These are phyloP conservation scores for Nakaseomyces uthaithaninus DNA, from an alignment of 1,139 yeast genomes.

Conservation along the genomic window DNA sequence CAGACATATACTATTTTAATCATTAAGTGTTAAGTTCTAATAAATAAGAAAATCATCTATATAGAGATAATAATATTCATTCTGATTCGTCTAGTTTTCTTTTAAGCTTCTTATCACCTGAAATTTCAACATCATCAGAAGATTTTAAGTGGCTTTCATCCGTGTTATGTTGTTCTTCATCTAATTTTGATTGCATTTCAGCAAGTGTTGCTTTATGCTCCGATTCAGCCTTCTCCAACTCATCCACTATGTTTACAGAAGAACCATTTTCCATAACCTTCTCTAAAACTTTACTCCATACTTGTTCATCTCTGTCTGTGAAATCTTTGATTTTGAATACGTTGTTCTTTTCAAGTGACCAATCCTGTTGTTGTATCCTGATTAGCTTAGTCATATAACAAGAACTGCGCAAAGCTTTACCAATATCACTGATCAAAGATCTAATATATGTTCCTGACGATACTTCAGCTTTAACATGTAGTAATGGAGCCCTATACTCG, in stretches of 20 bases:
- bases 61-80: constrained; percentile 4
- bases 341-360: constrained; percentile 61
- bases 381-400: constrained; percentile 85
- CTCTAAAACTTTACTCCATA: constrained; percentile 62
- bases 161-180: not conserved
- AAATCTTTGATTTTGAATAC: constrained; percentile 65
- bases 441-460: constrained; percentile 95
- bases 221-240: constrained; percentile 21
- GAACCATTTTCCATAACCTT: constrained; percentile 41
- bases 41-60: not conserved
- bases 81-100: not conserved
- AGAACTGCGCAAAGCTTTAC: constrained; percentile 68
- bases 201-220: not conserved
- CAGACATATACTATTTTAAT: constrained; percentile 1
- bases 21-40: not conserved
- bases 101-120: not conserved
- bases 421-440: constrained; percentile 81
- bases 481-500: constrained; percentile 47
- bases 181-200: not conserved
- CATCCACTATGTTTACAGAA: constrained; percentile 31
- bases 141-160: not conserved
- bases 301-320: constrained; percentile 40
- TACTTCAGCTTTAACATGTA: constrained; percentile 70
- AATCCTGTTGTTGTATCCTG: constrained; percentile 70
- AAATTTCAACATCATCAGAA: not conserved